Conservation (phyloP, 1,139 yeast species). For the Sugiyamaella xylanicola region DNA sequence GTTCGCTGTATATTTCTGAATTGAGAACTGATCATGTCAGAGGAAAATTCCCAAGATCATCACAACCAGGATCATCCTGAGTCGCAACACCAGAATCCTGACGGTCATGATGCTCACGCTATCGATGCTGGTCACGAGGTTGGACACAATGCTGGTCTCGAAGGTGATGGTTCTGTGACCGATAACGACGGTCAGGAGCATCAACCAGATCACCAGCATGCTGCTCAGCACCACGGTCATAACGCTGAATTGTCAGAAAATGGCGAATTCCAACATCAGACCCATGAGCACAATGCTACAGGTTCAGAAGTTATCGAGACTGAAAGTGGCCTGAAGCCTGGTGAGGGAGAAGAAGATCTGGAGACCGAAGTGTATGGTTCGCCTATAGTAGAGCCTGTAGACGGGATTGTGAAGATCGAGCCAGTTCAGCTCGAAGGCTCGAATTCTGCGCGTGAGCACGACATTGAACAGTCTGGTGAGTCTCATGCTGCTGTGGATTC, state of each 20-base stretch:
- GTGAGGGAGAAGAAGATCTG: constrained; percentile 6
- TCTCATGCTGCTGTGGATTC: neutral
- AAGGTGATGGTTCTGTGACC: no score
- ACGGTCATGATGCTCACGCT: neutral
- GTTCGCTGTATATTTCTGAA: no score
- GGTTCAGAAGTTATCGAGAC: no score
- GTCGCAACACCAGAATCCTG: neutral
- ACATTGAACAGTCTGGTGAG: neutral
- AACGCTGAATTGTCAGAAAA: neutral
- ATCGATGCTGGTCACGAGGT: neutral
- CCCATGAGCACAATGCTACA: neutral
- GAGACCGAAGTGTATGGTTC: constrained; percentile 21
- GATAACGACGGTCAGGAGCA: no score
- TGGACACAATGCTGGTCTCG: neutral
- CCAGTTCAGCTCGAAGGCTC: no score
- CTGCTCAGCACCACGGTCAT: neutral
- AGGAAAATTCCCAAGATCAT: constrained; percentile 3
- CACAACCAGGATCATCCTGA: neutral
- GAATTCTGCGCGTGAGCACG: no score
- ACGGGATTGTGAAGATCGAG: constrained; percentile 17
- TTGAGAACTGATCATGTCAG: neutral
- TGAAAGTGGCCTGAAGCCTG: neutral
- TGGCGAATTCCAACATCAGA: neutral
- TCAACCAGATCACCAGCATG: no score
- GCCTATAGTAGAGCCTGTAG: constrained; percentile 22